phyloP scores from a whole-genome alignment of 2,329 filamentous ascomycete genomes.

The Pezicula rhizophila region DNA sequence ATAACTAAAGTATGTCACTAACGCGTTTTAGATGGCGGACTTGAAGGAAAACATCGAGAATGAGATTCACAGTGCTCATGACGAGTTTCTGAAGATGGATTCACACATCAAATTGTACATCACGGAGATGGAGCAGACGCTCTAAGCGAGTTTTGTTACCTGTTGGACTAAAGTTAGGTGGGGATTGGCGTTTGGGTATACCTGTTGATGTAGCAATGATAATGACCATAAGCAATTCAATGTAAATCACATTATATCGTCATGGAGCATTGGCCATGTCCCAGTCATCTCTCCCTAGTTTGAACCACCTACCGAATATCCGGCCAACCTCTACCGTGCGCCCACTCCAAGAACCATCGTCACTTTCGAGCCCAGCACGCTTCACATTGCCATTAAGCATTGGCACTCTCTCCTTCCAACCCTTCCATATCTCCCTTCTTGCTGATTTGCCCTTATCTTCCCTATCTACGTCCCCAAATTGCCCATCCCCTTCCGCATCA shows the following conservation, averaged over 20 bases:
- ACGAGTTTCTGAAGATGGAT: constrained; percentile 97
- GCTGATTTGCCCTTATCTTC: constrained; percentile 11
- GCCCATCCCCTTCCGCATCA: constrained; percentile 27
- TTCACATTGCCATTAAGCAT: constrained; percentile 52
- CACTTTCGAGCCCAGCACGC: constrained; percentile 33
- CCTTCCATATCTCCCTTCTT: constrained; percentile 22
- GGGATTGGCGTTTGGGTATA: constrained; percentile 26
- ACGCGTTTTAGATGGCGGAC: constrained; percentile 73
- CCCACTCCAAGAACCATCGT: constrained; percentile 50
- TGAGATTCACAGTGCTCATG: constrained; percentile 82
- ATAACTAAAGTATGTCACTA: constrained; percentile 17
- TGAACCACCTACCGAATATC: constrained; percentile 62
- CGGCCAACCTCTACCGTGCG: constrained; percentile 50
- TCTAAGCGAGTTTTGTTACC: constrained; percentile 30
- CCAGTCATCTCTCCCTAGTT: constrained; percentile 37
- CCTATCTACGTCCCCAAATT: constrained; percentile 21
- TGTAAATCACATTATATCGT: not conserved
- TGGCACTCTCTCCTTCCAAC: constrained; percentile 49
- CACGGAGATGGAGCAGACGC: constrained; percentile 94
- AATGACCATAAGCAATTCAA: constrained; percentile 15
- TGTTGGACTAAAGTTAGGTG: constrained; percentile 4
- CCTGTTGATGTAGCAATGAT: constrained; percentile 24
- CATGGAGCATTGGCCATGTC: constrained; percentile 9
- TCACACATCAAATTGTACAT: constrained; percentile 96
- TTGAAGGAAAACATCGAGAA: constrained; percentile 96